Evolutionary conservation across 768 basidiomycete genomes (phyloP).

Genomic region (Mrakia gelida): DNA sequence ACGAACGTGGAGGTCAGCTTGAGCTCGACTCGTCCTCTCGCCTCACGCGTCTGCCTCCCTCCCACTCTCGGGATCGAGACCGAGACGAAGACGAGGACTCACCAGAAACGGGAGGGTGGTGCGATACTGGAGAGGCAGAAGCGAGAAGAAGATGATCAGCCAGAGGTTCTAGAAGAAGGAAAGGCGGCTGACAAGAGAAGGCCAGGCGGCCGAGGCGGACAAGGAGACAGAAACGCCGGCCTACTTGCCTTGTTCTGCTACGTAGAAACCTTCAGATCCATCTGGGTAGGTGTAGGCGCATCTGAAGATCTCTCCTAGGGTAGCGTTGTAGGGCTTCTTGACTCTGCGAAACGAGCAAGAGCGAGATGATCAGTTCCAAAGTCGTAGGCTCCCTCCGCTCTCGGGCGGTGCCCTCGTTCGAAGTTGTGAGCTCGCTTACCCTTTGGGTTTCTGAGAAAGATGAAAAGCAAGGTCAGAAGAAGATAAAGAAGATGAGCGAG

Average conservation of each 20-base stretch:
- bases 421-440: constrained; percentile 48
- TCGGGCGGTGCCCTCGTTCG: background rate
- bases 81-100: background rate
- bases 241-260: constrained; percentile 83
- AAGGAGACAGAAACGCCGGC: background rate
- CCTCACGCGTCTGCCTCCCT: background rate
- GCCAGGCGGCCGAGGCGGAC: background rate
- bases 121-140: constrained; percentile 62
- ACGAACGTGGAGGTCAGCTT: constrained; percentile 42
- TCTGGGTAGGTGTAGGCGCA: constrained; percentile 90
- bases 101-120: constrained; percentile 72
- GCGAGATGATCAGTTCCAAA: background rate
- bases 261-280: constrained; percentile 89
- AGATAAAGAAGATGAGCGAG: too few relatives aligned
- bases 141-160: background rate
- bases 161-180: background rate
- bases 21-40: background rate
- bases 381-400: too few relatives aligned
- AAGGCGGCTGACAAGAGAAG: background rate
- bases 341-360: constrained; percentile 48
- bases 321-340: constrained; percentile 99
- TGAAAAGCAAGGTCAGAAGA: background rate
- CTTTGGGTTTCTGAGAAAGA: constrained; percentile 63
- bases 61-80: background rate
- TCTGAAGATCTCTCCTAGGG: constrained; percentile 96